Percentiles rank a stretch among this genome's conserved stretches.
phyloP scores from a whole-genome alignment of 2,329 filamentous ascomycete species.

The Microcyclosporella mali region DNA sequence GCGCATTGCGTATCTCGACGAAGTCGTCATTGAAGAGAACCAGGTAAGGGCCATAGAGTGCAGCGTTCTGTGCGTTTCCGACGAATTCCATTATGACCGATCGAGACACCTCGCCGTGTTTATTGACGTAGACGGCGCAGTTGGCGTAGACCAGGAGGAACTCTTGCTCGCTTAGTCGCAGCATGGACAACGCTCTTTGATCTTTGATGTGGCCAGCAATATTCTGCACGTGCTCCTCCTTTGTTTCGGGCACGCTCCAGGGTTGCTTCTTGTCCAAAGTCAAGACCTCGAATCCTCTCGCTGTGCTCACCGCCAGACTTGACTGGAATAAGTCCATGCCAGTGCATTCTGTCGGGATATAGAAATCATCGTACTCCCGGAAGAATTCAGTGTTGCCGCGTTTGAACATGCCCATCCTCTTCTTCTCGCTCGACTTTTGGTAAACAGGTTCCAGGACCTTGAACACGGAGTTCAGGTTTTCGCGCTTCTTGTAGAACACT shows the following conservation, averaged over 20 bases:
- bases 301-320: conserved; percentile 83
- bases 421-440: conserved; percentile 84
- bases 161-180: conserved; percentile 79
- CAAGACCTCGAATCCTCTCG: conserved; percentile 90
- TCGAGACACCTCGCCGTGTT: conserved; percentile 90
- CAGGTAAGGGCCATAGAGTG: conserved; percentile 85
- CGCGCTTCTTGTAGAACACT: conserved; percentile 95
- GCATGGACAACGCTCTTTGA: conserved; percentile 89
- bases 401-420: conserved; percentile 62
- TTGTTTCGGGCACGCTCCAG: conserved; percentile 85
- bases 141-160: conserved; percentile 93
- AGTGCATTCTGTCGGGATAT: conserved; percentile 91
- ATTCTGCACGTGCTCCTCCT: conserved; percentile 68
- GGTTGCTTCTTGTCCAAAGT: conserved; percentile 96
- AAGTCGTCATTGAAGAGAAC: conserved; percentile 94
- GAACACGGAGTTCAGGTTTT: conserved; percentile 81
- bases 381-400: conserved; percentile 85
- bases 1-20: conserved; percentile 91
- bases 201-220: conserved; percentile 79
- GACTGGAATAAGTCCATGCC: conserved; percentile 95
- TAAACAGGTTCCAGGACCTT: conserved; percentile 92
- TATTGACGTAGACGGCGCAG: conserved; percentile 96
- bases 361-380: conserved; percentile 97
- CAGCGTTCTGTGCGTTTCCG: conserved; percentile 80
- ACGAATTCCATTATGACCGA: conserved; percentile 98